Conservation (phyloP, 2,329 filamentous ascomycete species). For the Alternaria viburni region DNA sequence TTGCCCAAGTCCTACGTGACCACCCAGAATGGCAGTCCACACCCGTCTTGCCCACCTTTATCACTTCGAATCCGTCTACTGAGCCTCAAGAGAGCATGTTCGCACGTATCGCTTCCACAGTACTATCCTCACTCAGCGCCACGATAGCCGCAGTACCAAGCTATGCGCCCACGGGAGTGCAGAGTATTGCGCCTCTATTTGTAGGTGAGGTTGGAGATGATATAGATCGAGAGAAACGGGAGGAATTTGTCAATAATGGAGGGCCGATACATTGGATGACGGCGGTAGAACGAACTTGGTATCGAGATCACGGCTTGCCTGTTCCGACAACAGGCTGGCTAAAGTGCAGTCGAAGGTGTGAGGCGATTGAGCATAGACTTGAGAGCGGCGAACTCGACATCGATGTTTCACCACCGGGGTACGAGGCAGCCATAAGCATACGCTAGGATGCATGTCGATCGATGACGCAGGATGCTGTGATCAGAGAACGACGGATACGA, state of each 20-base stretch:
- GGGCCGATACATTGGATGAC: conserved; percentile 4
- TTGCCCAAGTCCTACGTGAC: neutral
- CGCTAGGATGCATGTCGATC: neutral
- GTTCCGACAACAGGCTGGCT: neutral
- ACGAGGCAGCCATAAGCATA: neutral
- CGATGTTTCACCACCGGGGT: neutral
- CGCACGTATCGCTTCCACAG: neutral
- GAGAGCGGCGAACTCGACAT: neutral
- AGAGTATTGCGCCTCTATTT: neutral
- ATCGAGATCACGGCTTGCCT: neutral
- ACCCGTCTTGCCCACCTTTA: neutral
- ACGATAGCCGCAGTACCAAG: neutral
- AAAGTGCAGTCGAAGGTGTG: neutral
- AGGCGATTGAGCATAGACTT: neutral
- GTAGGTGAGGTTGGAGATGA: neutral
- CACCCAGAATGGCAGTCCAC: conserved; percentile 3
- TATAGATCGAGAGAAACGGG: neutral
- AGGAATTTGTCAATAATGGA: neutral
- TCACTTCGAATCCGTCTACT: neutral
- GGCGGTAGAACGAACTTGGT: conserved; percentile 7
- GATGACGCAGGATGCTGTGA: neutral
- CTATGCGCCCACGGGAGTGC: neutral
- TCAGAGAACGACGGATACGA: neutral
- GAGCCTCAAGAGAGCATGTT: neutral
- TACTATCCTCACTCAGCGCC: neutral